Evolutionary conservation across 2,329 filamentous ascomycete genomes (phyloP).

Genomic region (Ceratocystis lukuohia): DNA sequence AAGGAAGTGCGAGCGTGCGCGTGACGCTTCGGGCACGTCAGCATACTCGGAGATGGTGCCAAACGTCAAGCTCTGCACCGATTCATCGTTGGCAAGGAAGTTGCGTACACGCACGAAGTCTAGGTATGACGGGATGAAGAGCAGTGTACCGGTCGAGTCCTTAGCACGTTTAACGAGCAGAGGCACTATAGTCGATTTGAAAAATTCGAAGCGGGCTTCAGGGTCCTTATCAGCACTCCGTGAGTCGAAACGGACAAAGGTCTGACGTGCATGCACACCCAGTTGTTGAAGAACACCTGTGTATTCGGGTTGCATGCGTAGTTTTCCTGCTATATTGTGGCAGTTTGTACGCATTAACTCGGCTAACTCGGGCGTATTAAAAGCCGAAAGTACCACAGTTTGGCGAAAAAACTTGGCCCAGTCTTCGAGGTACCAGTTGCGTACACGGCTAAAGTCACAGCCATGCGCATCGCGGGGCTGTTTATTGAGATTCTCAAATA

Average conservation of each 20-base stretch:
- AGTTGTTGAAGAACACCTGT: slow-evolving; percentile 60
- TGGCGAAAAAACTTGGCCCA: slow-evolving; percentile 71
- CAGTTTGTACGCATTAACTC: slow-evolving; percentile 63
- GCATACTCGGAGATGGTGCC: slow-evolving; percentile 84
- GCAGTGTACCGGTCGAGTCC: slow-evolving; percentile 54
- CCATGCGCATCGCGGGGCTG: slow-evolving; percentile 82
- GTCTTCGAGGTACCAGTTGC: slow-evolving; percentile 85
- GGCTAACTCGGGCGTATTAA: slow-evolving; percentile 78
- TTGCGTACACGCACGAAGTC: slow-evolving; percentile 92
- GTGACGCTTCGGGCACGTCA: slow-evolving; percentile 60
- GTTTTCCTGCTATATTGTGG: slow-evolving; percentile 67
- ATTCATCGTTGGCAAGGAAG: slow-evolving; percentile 62
- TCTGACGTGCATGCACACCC: slow-evolving; percentile 63
- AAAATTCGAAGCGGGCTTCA: slow-evolving; percentile 81
- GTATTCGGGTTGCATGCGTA: slow-evolving; percentile 55
- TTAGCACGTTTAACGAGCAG: slow-evolving; percentile 55
- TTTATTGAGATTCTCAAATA: slow-evolving; percentile 81
- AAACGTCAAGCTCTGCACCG: slow-evolving; percentile 46
- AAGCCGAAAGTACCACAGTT: slow-evolving; percentile 67
- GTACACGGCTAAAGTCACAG: slow-evolving; percentile 83
- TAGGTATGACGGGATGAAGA: slow-evolving; percentile 87
- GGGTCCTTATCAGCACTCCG: slow-evolving; percentile 49
- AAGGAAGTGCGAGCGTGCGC: slow-evolving; percentile 77
- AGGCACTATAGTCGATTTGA: slow-evolving; percentile 68
- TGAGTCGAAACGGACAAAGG: slow-evolving; percentile 76